Conservation (phyloP, 306 rosid species). For the Cicer yamashitae region DNA sequence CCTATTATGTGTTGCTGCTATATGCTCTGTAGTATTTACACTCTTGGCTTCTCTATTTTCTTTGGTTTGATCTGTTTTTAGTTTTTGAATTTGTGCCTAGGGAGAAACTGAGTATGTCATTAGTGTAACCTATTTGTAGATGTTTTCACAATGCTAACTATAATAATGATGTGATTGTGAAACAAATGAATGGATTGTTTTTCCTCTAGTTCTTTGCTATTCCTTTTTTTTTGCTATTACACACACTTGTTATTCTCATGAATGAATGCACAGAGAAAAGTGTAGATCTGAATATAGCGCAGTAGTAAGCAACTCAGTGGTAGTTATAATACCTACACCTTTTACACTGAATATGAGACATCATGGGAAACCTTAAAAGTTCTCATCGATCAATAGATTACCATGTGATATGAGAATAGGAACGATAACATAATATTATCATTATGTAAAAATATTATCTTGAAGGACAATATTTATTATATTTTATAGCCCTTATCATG, state of each 20-base stretch:
- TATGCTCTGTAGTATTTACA: conserved; percentile 22
- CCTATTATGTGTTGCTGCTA: conserved; percentile 10
- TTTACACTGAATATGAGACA: conserved; percentile 4
- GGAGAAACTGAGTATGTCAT: conserved; percentile 24
- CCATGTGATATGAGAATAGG: conserved; percentile 7
- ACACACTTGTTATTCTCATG: background rate
- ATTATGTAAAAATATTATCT: background rate
- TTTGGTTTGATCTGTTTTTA: conserved; percentile 24
- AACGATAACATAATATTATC: conserved; percentile 9
- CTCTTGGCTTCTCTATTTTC: conserved; percentile 14
- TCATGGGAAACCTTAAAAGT: conserved; percentile 11
- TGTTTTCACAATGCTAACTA: conserved; percentile 26
- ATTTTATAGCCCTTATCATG: background rate
- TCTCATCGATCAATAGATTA: background rate
- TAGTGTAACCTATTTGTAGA: background rate
- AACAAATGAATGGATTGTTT: background rate
- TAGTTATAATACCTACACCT: conserved; percentile 30
- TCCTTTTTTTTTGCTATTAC: conserved; percentile 16
- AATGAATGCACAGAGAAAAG: background rate
- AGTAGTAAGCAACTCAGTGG: background rate
- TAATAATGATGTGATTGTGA: background rate
- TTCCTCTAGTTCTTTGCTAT: background rate
- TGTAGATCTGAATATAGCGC: conserved; percentile 9
- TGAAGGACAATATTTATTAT: conserved; percentile 8
- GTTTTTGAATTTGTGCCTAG: conserved; percentile 15